These are phyloP conservation scores for Calonectria hawksworthii DNA, from an alignment of 2,329 filamentous ascomycete species.

Conservation along the genomic window DNA sequence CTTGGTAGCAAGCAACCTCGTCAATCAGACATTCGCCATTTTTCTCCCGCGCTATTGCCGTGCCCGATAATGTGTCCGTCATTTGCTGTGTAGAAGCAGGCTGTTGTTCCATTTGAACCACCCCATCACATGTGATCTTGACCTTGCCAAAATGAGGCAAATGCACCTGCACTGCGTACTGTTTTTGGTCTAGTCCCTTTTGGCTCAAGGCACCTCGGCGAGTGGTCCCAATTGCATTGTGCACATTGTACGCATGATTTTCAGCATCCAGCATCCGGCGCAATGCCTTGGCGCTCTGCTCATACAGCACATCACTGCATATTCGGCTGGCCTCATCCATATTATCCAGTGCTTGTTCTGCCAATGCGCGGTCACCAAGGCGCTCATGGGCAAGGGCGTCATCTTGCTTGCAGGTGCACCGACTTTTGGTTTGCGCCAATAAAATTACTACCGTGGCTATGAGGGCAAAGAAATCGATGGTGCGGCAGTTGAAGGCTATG, in stretches of 20 bases:
- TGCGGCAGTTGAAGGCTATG: constrained; percentile 11
- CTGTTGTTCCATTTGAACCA: not conserved
- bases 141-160: constrained; percentile 7
- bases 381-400: constrained; percentile 8
- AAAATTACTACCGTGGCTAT: constrained; percentile 12
- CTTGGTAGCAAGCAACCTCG: too few relatives aligned
- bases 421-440: constrained; percentile 1
- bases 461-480: constrained; percentile 20
- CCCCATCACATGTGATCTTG: not conserved
- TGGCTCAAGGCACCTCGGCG: not conserved
- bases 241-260: not conserved
- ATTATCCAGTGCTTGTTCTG: constrained; percentile 2
- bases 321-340: constrained; percentile 17
- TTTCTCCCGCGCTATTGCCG: not conserved
- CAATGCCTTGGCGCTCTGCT: not conserved
- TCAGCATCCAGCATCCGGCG: not conserved
- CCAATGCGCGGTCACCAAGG: constrained; percentile 7
- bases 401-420: not conserved
- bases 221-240: not conserved
- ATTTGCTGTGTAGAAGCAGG: not conserved
- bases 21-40: not conserved
- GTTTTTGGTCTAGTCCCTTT: not conserved
- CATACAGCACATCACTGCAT: constrained; percentile 7
- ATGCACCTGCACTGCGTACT: not conserved
- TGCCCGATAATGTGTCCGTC: not conserved